Percentiles rank a stretch among this genome's conserved stretches.
These are phyloP conservation scores for Cutaneotrichosporon mucoides DNA, from an alignment of 1,284 basidiomycete genomes.

Conservation along the genomic window DNA sequence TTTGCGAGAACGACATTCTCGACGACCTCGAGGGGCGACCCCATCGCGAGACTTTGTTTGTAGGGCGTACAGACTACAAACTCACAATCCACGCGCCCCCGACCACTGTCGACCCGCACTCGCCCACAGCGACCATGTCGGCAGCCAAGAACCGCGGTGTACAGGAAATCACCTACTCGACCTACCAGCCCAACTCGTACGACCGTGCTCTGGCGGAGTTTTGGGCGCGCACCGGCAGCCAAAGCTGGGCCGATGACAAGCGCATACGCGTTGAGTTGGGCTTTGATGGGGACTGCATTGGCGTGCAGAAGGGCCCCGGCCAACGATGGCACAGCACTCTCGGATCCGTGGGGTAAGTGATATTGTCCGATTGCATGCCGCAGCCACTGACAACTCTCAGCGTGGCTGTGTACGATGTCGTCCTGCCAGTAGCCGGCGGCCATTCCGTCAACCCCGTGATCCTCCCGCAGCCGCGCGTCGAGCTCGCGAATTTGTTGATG, in stretches of 20 bases:
- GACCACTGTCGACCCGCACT: constrained; percentile 3
- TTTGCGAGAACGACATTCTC: constrained; percentile 37
- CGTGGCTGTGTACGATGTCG: constrained; percentile 48
- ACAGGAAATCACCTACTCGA: constrained; percentile 46
- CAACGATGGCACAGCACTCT: constrained; percentile 38
- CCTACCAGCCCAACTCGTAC: constrained; percentile 46
- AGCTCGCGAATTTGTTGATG: constrained; percentile 31
- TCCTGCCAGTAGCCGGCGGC: constrained; percentile 32
- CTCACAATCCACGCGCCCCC: constrained; percentile 29
- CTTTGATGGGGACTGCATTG: constrained; percentile 43
- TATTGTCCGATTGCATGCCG: background rate
- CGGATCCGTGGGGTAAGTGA: constrained; percentile 40
- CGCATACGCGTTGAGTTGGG: constrained; percentile 43
- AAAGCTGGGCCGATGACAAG: constrained; percentile 19
- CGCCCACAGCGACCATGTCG: constrained; percentile 2
- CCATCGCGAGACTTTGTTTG: constrained; percentile 35
- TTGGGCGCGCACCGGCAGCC: constrained; percentile 37
- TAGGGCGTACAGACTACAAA: constrained; percentile 45
- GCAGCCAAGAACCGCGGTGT: constrained; percentile 19
- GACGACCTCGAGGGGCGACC: constrained; percentile 40
- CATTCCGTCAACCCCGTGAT: constrained; percentile 40
- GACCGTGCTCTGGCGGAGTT: constrained; percentile 44
- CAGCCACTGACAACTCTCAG: constrained; percentile 16
- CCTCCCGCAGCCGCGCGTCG: constrained; percentile 46
- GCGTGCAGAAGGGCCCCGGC: constrained; percentile 39